These are phyloP conservation scores for Pisolithus microcarpus DNA, from an alignment of 768 basidiomycete genomes.

Conservation along the genomic window DNA sequence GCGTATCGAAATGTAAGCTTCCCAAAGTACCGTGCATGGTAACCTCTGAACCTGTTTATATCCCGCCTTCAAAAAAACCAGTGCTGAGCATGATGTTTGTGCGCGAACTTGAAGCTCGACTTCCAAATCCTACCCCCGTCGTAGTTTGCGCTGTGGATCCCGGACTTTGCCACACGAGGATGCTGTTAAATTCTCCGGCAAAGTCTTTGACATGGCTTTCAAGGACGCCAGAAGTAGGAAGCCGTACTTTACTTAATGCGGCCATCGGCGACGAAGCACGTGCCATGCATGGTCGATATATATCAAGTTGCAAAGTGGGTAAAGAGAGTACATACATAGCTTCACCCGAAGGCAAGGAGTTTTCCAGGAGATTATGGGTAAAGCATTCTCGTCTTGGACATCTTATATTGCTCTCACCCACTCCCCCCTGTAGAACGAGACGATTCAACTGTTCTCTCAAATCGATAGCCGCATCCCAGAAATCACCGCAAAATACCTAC, in stretches of 20 bases:
- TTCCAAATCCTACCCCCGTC: slow-evolving; percentile 21
- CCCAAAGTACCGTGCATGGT: too few relatives aligned
- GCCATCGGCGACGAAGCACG: slow-evolving; percentile 21
- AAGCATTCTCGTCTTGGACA: slow-evolving; percentile 1
- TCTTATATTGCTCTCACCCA: not conserved
- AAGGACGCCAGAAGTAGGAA: slow-evolving; percentile 28
- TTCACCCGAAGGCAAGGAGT: slow-evolving; percentile 23
- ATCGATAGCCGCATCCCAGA: slow-evolving; percentile 10
- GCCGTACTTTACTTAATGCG: slow-evolving; percentile 30
- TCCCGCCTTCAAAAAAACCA: slow-evolving; percentile 4
- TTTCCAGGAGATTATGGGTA: slow-evolving; percentile 30
- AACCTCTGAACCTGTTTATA: too few relatives aligned
- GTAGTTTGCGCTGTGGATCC: slow-evolving; percentile 28
- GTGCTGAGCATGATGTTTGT: slow-evolving; percentile 31
- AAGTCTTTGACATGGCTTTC: slow-evolving; percentile 13
- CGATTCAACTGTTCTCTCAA: slow-evolving; percentile 18
- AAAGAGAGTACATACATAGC: slow-evolving; percentile 29
- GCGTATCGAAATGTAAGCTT: not conserved
- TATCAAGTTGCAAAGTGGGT: slow-evolving; percentile 18
- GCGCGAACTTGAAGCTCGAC: slow-evolving; percentile 28
- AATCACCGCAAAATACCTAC: not conserved
- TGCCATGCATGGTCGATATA: slow-evolving; percentile 23
- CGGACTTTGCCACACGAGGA: slow-evolving; percentile 28
- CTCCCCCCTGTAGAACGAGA: slow-evolving; percentile 18
- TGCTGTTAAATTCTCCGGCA: slow-evolving; percentile 4